phyloP scores from a whole-genome alignment of 345 rosid species.

The Boechera divaricarpa region DNA sequence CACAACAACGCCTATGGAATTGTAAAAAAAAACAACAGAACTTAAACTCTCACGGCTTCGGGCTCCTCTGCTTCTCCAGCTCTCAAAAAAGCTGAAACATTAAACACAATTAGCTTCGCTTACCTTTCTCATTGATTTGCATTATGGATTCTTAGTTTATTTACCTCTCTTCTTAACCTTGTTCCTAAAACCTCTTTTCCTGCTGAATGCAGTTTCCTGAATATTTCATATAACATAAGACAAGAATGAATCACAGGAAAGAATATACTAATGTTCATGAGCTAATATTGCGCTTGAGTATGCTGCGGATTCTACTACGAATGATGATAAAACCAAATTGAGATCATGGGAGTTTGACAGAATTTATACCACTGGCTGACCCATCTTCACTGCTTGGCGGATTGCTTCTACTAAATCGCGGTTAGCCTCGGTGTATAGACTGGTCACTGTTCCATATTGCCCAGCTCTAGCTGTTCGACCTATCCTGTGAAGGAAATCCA shows the following conservation, averaged over 20 bases:
- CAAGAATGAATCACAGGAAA: constrained; percentile 20
- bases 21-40: background rate
- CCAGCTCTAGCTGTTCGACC: constrained; percentile 99
- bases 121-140: constrained; percentile 10
- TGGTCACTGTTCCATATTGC: constrained; percentile 86
- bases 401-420: constrained; percentile 83
- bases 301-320: background rate
- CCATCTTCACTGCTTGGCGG: constrained; percentile 70
- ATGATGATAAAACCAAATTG: background rate
- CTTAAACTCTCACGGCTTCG: constrained; percentile 35
- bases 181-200: constrained; percentile 50
- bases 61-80: constrained; percentile 35
- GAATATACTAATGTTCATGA: background rate
- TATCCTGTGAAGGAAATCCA: constrained; percentile 92
- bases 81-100: constrained; percentile 39
- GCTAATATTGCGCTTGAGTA: background rate
- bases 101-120: constrained; percentile 1
- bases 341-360: constrained; percentile 19
- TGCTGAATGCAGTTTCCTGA: constrained; percentile 50
- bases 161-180: constrained; percentile 52
- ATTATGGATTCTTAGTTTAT: constrained; percentile 5
- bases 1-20: background rate
- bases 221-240: constrained; percentile 22
- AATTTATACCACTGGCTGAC: constrained; percentile 79
- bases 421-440: constrained; percentile 80